Percentiles rank a stretch among this genome's conserved stretches.
Evolutionary conservation across 495 filamentous ascomycete species (phyloP).

Genomic region (Bombardia bombarda): DNA sequence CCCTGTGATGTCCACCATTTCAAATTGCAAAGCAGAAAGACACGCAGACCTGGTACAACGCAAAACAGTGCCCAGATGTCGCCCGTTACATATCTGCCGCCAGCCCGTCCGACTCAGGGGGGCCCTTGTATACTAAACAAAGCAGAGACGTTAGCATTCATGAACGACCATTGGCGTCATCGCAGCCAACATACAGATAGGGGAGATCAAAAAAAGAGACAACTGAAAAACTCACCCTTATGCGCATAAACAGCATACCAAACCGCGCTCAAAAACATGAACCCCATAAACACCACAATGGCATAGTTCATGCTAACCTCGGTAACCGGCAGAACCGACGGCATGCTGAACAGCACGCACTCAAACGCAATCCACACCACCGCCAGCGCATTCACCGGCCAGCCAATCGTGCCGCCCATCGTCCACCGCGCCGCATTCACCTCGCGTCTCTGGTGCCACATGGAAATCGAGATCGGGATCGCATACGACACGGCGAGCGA

Average conservation of each 20-base stretch:
- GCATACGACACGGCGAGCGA: constrained; percentile 58
- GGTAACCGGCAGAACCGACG: constrained; percentile 46
- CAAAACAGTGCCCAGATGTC: too few relatives aligned
- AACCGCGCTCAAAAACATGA: constrained; percentile 42
- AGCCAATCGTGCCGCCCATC: constrained; percentile 41
- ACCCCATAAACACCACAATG: constrained; percentile 49
- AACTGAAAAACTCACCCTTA: constrained; percentile 26
- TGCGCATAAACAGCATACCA: constrained; percentile 67
- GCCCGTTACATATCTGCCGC: background rate
- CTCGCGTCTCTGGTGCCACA: constrained; percentile 27
- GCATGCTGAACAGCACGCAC: constrained; percentile 53
- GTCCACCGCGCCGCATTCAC: constrained; percentile 47
- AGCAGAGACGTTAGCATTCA: background rate
- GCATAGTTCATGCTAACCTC: constrained; percentile 54
- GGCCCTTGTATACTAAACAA: constrained; percentile 14
- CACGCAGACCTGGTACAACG: too few relatives aligned
- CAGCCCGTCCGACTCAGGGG: constrained; percentile 16
- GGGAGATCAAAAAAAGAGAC: background rate
- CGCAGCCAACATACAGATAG: background rate
- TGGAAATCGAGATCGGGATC: constrained; percentile 46
- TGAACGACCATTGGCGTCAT: too few relatives aligned
- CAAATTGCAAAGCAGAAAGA: too few relatives aligned
- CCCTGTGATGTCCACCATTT: too few relatives aligned
- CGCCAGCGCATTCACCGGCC: constrained; percentile 44
- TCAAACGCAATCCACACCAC: constrained; percentile 49